Base-by-base conservation (phyloP, 2,329 filamentous ascomycete species). In the Beauveria sp. region DNA sequence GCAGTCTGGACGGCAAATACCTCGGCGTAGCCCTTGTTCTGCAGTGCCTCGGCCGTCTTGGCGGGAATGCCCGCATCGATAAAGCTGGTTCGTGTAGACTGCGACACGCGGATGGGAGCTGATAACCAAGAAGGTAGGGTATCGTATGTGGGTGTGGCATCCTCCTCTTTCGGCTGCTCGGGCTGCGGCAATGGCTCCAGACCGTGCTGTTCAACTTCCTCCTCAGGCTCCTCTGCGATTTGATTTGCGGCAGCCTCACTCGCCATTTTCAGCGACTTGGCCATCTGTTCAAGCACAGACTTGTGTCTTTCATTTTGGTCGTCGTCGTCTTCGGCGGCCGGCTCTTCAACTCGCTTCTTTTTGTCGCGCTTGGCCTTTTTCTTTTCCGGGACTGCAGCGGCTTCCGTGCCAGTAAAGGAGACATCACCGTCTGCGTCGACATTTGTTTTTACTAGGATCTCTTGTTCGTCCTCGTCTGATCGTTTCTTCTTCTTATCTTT, bases 141-240 rank as follows among this genome's bases (percentile, higher is more conserved):
- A 34, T 91, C 87, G 72, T 91, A 92, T n/a, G 82, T 82, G 2
- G 88, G 85, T 58, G 81, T 81, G 56, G 83, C 80, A 1, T 78
- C 77, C 34, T 82, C 75, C 51, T 86, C 81, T 1, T 80, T 76
- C 1, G 85, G 79, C 0, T 83, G 84, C 38, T 83, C 82, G 14
- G 90, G 92, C 67, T 96, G 92, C 8, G 92, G 92, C 22, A 96
- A 78, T 7, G 91, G 92, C 61, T 89, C 86, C 1, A 98, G 79
- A 24, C 90, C 91, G 71, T 92, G 86, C 3, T 86, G 71, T 67
- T 84, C 80, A 14, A 67, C 66, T 24, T 70, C 65, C 46, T 76
- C 73, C 18, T 69, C 67, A 4, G 68, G 65, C 34, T 75, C 72
- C 0, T 70, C 66, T n/a, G 71, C 67, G 40, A 70, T 68, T 34